phyloP scores from a whole-genome alignment of 306 rosid species.

The Glycine soja region DNA sequence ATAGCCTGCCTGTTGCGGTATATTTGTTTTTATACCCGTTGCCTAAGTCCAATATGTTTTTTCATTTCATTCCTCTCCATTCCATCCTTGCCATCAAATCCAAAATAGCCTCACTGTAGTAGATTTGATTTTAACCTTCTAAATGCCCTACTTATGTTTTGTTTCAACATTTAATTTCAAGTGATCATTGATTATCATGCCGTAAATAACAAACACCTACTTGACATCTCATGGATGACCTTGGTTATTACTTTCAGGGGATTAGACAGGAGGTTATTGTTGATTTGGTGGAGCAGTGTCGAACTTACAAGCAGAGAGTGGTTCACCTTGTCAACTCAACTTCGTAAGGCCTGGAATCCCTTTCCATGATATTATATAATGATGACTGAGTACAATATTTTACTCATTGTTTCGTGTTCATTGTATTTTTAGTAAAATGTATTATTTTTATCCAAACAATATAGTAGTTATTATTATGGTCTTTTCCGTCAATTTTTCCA shows the following conservation, averaged over 20 bases:
- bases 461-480: not conserved
- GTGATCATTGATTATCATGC: too few relatives aligned
- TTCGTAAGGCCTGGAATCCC: slow-evolving; percentile 67
- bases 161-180: not conserved
- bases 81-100: not conserved
- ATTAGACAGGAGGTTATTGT: slow-evolving; percentile 92
- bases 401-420: slow-evolving; percentile 4
- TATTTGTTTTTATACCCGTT: slow-evolving; percentile 14
- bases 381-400: slow-evolving; percentile 13
- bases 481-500: slow-evolving; percentile 33
- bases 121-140: slow-evolving; percentile 26
- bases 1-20: not conserved
- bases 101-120: not conserved
- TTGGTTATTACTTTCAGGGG: slow-evolving; percentile 62
- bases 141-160: slow-evolving; percentile 27
- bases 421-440: slow-evolving; percentile 2
- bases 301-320: slow-evolving; percentile 94
- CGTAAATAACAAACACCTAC: not conserved
- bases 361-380: slow-evolving; percentile 26
- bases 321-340: slow-evolving; percentile 99
- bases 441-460: not conserved
- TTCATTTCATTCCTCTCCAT: not conserved
- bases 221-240: slow-evolving; percentile 28
- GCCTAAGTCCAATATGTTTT: not conserved
- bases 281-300: slow-evolving; percentile 94